Evolutionary conservation across 139 green algal species (phyloP).

Genomic region (Chlorella sp.): DNA sequence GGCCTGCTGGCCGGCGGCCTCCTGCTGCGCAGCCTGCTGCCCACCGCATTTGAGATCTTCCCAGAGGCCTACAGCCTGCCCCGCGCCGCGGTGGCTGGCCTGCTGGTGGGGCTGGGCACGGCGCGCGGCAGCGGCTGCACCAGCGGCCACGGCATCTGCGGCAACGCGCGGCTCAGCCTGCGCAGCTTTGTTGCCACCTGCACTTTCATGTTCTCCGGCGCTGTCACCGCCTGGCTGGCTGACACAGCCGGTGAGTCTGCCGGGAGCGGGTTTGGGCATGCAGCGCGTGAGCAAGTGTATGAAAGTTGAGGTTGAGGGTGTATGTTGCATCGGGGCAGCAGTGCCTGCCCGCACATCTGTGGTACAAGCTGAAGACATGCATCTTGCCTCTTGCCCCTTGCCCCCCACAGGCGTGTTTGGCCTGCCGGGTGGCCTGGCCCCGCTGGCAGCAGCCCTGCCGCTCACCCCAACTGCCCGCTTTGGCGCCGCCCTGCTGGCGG

Average conservation of each 20-base stretch:
- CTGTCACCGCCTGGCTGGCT: slow-evolving; percentile 37
- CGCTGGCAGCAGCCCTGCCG: not conserved
- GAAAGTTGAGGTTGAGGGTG: no score
- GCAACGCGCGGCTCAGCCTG: slow-evolving; percentile 54
- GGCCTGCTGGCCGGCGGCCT: slow-evolving; percentile 36
- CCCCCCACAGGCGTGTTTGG: not conserved
- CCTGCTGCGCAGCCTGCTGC: slow-evolving; percentile 12
- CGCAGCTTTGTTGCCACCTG: slow-evolving; percentile 43
- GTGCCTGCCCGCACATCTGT: no score
- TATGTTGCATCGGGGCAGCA: no score
- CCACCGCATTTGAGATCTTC: slow-evolving; percentile 32
- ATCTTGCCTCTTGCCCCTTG: no score
- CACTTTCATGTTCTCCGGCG: slow-evolving; percentile 69
- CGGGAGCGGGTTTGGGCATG: no score
- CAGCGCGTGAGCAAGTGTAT: no score
- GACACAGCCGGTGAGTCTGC: not conserved
- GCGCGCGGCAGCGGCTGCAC: slow-evolving; percentile 84
- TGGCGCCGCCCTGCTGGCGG: slow-evolving; percentile 13
- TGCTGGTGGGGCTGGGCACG: slow-evolving; percentile 74
- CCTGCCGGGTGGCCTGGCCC: slow-evolving; percentile 20
- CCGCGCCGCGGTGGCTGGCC: slow-evolving; percentile 35
- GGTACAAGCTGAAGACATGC: no score
- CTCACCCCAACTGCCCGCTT: not conserved
- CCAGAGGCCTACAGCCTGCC: slow-evolving; percentile 1
- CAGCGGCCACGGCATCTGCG: slow-evolving; percentile 74